Evolutionary conservation across 2,329 filamentous ascomycete species (phyloP), one percentile per base, ranked within the genome.

Genomic region (Diaporthe citri): DNA sequence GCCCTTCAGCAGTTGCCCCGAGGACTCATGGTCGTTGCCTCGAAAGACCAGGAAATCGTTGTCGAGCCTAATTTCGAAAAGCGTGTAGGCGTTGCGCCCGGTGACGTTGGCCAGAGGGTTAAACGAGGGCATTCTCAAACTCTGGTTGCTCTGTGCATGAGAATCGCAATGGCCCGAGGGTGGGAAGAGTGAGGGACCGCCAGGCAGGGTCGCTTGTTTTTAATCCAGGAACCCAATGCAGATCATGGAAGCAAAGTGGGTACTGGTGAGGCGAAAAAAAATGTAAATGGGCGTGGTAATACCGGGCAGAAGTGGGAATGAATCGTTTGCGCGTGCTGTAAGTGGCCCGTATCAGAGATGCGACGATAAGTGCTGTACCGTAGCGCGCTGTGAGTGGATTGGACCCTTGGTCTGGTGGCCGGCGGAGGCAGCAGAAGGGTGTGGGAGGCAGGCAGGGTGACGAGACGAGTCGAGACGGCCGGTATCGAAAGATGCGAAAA

Each of bases 1-100:
- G 62, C 94, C 94, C 80, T 93, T 94, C 78, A 97, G 85, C 72
- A 94, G 84, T 79, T 95, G 93, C 76, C 93, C 94, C 57, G 93
- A 90, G 62, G 94, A 93, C 81, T 96, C 94, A 81, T 93, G 88
- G 74, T 94, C 92, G 78, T 86, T 89, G 76, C 94, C 94, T 71
- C 94, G 92, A 77, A 97, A 93, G 41, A 96, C 92, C 75, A 96
- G 90, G 74, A 96, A 94, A 80, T 95, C 92, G 80, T 93, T 93
- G 71, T 96, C 93, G 76, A 96, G 89, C 71, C 89, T 87, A 77
- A 91, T 89, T 79, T 91, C 89, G 79, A 91, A 91, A 59, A 90
- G 85, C 31, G 88, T 88, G 77, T 86, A 88, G 69, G 85, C 86
- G 79, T 86, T 85, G 78, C 87, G 88, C 76, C 87, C 87, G 25